Percentiles rank a stretch among this genome's conserved stretches.
These are phyloP conservation scores for Sphaerostilbella broomeana DNA, from an alignment of 2,329 filamentous ascomycete genomes.

Conservation along the genomic window DNA sequence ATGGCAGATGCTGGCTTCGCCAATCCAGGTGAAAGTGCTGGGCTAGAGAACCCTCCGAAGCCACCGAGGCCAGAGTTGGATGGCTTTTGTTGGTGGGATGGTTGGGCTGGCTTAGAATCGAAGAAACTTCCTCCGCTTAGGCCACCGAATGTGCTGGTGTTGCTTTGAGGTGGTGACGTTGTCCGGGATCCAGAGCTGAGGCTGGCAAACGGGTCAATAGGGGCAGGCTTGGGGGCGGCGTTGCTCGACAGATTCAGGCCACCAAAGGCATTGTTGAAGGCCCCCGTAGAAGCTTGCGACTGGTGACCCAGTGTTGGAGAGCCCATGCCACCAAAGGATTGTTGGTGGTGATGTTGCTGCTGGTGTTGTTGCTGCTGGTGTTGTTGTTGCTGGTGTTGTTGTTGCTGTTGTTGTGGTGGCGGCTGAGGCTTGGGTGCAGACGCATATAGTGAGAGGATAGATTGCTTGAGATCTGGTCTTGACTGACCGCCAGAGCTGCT, in stretches of 20 bases:
- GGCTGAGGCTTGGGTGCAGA: conserved; percentile 72
- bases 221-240: conserved; percentile 36
- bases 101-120: conserved; percentile 60
- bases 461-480: conserved; percentile 91
- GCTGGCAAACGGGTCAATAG: conserved; percentile 54
- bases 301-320: conserved; percentile 48
- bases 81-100: conserved; percentile 46
- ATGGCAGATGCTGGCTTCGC: conserved; percentile 50
- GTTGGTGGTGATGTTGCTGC: conserved; percentile 38
- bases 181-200: conserved; percentile 36
- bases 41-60: conserved; percentile 54
- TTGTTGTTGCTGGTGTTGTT: conserved; percentile 34
- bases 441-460: conserved; percentile 90
- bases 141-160: conserved; percentile 40
- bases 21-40: conserved; percentile 30
- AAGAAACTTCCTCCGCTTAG: conserved; percentile 78
- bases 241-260: conserved; percentile 39
- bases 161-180: conserved; percentile 27
- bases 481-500: conserved; percentile 58
- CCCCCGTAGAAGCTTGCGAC: conserved; percentile 46
- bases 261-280: conserved; percentile 69
- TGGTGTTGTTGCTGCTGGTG: conserved; percentile 49
- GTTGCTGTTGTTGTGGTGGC: conserved; percentile 37
- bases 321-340: conserved; percentile 61
- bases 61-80: conserved; percentile 58